Evolutionary conservation across 495 filamentous ascomycete genomes (phyloP).

Genomic region (Arthonia radiata): DNA sequence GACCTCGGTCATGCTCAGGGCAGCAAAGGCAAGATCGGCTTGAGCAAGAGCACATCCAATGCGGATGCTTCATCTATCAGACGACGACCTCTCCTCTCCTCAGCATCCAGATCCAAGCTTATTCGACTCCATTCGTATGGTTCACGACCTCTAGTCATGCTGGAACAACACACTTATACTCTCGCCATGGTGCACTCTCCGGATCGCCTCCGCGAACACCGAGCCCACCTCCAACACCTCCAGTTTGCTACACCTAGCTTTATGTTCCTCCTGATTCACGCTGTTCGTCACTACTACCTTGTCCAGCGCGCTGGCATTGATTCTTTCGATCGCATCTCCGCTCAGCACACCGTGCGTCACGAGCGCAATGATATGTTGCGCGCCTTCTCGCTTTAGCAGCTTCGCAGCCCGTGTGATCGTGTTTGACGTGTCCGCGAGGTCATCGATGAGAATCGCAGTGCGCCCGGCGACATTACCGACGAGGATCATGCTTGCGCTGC

Average conservation of each 20-base stretch:
- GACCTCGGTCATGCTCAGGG: too few species aligned
- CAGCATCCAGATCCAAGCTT: too few species aligned
- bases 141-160: slow-evolving; percentile 59
- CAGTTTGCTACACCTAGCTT: slow-evolving; percentile 51
- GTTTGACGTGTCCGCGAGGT: slow-evolving; percentile 85
- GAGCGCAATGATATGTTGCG: slow-evolving; percentile 63
- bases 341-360: slow-evolving; percentile 86
- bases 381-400: slow-evolving; percentile 81
- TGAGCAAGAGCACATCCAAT: too few species aligned
- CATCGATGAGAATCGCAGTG: slow-evolving; percentile 75
- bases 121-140: too few species aligned
- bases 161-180: slow-evolving; percentile 94
- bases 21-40: too few species aligned
- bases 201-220: slow-evolving; percentile 92
- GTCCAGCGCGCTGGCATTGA: slow-evolving; percentile 75
- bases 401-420: slow-evolving; percentile 96
- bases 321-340: slow-evolving; percentile 80
- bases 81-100: too few species aligned
- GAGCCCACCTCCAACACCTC: slow-evolving; percentile 79
- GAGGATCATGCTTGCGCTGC: slow-evolving; percentile 97
- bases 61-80: too few species aligned
- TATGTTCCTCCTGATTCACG: slow-evolving; percentile 68
- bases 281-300: slow-evolving; percentile 86
- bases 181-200: slow-evolving; percentile 90
- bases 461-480: slow-evolving; percentile 68